A percentile compares a stretch with the other conserved stretches of the same genome.
phyloP scores from a whole-genome alignment of 164 flowering plant genomes.

The Berberis thunbergii region DNA sequence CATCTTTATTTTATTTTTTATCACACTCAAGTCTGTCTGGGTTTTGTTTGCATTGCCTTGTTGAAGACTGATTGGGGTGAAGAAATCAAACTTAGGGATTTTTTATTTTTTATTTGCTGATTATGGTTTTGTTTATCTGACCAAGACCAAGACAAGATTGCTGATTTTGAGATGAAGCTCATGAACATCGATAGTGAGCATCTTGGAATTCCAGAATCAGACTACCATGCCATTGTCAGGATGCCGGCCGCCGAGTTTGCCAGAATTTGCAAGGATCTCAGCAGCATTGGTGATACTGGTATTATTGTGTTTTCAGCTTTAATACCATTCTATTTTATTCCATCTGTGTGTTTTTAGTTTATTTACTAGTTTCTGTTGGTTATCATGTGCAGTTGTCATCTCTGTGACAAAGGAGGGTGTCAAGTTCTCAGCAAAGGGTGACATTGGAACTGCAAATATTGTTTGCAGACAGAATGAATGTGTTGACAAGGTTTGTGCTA shows the following conservation, averaged over 20 bases:
- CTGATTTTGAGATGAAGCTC: slow-evolving; percentile 87
- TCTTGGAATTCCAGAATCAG: slow-evolving; percentile 88
- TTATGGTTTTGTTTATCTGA: background rate
- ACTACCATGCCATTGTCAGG: slow-evolving; percentile 76
- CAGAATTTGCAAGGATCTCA: slow-evolving; percentile 75
- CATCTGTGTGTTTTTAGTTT: background rate
- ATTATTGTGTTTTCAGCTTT: background rate
- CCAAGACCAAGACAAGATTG: slow-evolving; percentile 67
- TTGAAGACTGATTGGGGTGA: background rate
- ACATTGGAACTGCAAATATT: slow-evolving; percentile 78
- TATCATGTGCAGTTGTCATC: slow-evolving; percentile 51
- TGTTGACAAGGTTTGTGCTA: slow-evolving; percentile 54
- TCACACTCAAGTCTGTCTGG: background rate
- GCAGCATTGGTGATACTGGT: slow-evolving; percentile 86
- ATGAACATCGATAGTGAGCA: slow-evolving; percentile 97
- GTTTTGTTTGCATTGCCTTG: background rate
- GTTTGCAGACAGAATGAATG: slow-evolving; percentile 76
- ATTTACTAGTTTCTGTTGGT: background rate
- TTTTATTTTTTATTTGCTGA: background rate
- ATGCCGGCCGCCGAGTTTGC: slow-evolving; percentile 87
- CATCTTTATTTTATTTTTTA: background rate
- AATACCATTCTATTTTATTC: background rate
- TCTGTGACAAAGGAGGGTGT: slow-evolving; percentile 94
- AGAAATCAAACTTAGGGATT: background rate
- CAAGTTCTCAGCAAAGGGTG: slow-evolving; percentile 81